Conservation (phyloP, 257 asterid species). For the Orobanche coerulescens region DNA sequence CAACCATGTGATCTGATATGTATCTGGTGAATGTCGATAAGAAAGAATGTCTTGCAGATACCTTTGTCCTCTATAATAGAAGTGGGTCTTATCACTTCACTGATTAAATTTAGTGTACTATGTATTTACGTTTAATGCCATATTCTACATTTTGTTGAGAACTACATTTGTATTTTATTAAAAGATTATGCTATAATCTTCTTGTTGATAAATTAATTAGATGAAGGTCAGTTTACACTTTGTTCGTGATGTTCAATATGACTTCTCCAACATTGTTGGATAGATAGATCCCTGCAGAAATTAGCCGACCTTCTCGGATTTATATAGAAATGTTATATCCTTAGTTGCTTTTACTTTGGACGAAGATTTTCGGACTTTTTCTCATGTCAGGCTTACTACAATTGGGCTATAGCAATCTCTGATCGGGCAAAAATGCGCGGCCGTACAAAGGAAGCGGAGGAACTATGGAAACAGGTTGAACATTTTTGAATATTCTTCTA, state of each 20-base stretch:
- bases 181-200: background rate
- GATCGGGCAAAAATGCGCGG: conserved; percentile 99
- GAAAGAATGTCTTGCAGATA: conserved; percentile 12
- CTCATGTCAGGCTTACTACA: conserved; percentile 73
- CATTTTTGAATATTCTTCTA: conserved; percentile 13
- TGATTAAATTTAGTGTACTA: background rate
- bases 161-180: background rate
- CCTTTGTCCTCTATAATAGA: conserved; percentile 15
- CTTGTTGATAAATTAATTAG: conserved; percentile 10
- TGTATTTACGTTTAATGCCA: conserved; percentile 11
- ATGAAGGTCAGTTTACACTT: conserved; percentile 17
- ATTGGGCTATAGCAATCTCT: conserved; percentile 99
- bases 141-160: conserved; percentile 15
- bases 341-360: conserved; percentile 4
- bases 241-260: conserved; percentile 5
- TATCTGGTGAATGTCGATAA: conserved; percentile 16
- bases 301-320: background rate
- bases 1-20: conserved; percentile 15
- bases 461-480: conserved; percentile 86
- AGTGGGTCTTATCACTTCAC: background rate
- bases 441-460: conserved; percentile 99
- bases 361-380: conserved; percentile 2
- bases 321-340: background rate
- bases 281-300: conserved; percentile 9
- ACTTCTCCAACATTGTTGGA: background rate